Evolutionary conservation across 192 early-diverging fungal species (phyloP), one percentile per base, ranked within the genome.

Genomic region (Chytriomyces sp.): DNA sequence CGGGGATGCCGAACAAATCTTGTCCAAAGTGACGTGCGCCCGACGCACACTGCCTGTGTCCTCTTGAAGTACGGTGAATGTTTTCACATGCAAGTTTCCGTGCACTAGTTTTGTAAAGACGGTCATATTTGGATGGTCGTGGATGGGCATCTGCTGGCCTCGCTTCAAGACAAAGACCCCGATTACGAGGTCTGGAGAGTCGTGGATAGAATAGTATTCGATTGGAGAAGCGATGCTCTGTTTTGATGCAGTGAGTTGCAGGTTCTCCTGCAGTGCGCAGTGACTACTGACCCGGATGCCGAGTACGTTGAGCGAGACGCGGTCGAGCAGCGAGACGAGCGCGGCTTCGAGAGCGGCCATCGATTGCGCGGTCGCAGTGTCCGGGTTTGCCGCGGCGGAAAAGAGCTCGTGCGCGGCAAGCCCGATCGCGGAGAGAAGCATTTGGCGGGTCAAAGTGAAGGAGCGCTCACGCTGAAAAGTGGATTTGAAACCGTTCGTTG

Each of bases 91-190:
- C 7, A 82, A 28, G 52, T 73, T 66, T 28, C 81, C 81, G 33
- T 68, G 39, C 7, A 82, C 73, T n/a, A 82, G 59, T 73, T 81
- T 82, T 37, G 73, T 69, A 56, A 61, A 82, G 1, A 82, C 81
- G 19, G 75, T 82, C 81, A 82, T 82, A n/a, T 70, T 40, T 5
- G 81, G 81, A 59, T 82, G 81, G 58, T 82, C 81, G 55, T 82
- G 81, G 22, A 78, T 65, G 4, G 81, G 81, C 78, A 82, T 82
- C 28, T 53, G 58, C 26, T 59, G 59, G 33, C 79, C 76, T 33
- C 61, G 52, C 34, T 62, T 26, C 33, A 82, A n/a, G 17, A 80
- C 77, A 76, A 82, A 82, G 8, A 82, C 38, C 19, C 75, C 79
- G 52, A 82, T 82, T n/a, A 78, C 71, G 63, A 82, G 78, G 25